Evolutionary conservation across 192 early-diverging fungal species (phyloP).

Genomic region (Coemansia sp.): DNA sequence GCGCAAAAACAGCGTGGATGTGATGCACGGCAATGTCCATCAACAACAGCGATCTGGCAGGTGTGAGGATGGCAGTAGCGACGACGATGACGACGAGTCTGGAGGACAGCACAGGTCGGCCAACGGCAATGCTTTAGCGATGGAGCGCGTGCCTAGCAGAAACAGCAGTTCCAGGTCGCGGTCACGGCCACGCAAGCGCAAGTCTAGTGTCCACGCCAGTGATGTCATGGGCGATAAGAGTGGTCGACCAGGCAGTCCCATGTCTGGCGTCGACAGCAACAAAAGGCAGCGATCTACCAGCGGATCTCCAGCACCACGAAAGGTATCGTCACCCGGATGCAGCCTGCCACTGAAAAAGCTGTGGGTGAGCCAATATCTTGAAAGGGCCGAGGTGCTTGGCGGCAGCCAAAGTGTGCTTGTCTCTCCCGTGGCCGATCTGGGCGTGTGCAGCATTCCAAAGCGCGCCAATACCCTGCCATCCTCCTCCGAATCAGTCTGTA

Average conservation of each 20-base stretch:
- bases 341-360: slow-evolving; percentile 49
- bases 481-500: not conserved
- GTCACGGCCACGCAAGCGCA: slow-evolving; percentile 31
- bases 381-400: slow-evolving; percentile 10
- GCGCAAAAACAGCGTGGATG: slow-evolving; percentile 16
- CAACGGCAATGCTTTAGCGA: not conserved
- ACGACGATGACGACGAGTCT: not conserved
- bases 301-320: not conserved
- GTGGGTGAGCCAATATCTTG: slow-evolving; percentile 52
- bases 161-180: slow-evolving; percentile 8
- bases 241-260: not conserved
- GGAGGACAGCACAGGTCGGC: not conserved
- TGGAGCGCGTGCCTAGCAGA: slow-evolving; percentile 16
- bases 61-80: not conserved
- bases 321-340: slow-evolving; percentile 2
- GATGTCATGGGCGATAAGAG: not conserved
- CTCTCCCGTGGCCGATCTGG: not conserved
- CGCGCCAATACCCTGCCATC: not conserved
- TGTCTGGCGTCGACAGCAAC: slow-evolving; percentile 2
- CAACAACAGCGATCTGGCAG: not conserved
- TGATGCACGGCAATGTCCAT: not conserved
- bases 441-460: not conserved
- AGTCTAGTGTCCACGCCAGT: slow-evolving; percentile 15
- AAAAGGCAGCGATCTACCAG: slow-evolving; percentile 29
- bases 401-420: slow-evolving; percentile 5